Base-by-base conservation (phyloP, 768 basidiomycete species). In the Lactifluus rugatus region DNA sequence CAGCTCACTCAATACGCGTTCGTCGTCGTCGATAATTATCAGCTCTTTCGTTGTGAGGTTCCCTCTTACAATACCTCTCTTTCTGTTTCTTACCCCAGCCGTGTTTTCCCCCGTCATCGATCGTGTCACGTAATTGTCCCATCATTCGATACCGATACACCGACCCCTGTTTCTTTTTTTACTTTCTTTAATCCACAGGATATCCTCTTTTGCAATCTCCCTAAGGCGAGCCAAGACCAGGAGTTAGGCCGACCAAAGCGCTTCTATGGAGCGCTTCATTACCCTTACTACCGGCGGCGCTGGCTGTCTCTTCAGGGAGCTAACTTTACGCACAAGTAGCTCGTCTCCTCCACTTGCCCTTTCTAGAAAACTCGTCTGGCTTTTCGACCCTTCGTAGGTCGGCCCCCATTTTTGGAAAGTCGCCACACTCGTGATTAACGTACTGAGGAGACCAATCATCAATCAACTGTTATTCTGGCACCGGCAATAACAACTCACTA, bases 111-210 rank as follows among this genome's bases (percentile, higher is more conserved):
- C 25, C 28, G 14, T 2, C 36, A 28, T 37, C 49, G 59, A 60
- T 60, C 4, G 45, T 16, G 28, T 60, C 48, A 60, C 59, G 59
- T 60, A 60, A 60, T 50, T n/a, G n/a, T n/a, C n/a, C n/a, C n/a
- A n/a, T n/a, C n/a, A n/a, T n/a, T n/a, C n/a, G n/a, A n/a, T n/a
- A n/a, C n/a, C n/a, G n/a, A n/a, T n/a, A n/a, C n/a, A n/a, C 5
- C 23, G 52, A 54, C 44, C 10, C 50, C 25, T 32, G 34, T 28
- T 49, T 36, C 31, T 26, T 51, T 51, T 56, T 48, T 48, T 25
- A 45, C 49, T 34, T 60, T 31, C 23, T 50, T 52, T 44, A 3
- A 21, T 49, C 32, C 50, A 39, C 25, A 37, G 23, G 7, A 13
- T 46, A 48, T 54, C 58, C 53, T 36, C 51, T 44, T 47, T 52